A percentile compares a stretch with the other conserved stretches of the same genome.
phyloP scores from a whole-genome alignment of 2,329 filamentous ascomycete species.

The Ascochyta pisi region DNA sequence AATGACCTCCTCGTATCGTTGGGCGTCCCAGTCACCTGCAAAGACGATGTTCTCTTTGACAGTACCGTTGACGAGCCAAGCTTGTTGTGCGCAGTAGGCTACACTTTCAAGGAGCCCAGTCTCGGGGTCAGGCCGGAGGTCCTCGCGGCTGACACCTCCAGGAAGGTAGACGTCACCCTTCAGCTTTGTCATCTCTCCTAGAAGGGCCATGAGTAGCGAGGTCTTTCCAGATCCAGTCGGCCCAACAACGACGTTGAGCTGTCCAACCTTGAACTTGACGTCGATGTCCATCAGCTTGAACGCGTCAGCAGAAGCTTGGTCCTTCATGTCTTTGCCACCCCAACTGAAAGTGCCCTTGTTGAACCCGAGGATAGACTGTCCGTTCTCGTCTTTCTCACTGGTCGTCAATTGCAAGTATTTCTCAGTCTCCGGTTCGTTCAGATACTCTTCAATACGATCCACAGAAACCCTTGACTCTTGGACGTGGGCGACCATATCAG shows the following conservation, averaged over 20 bases:
- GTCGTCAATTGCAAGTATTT: constrained; percentile 86
- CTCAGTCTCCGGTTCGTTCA: constrained; percentile 92
- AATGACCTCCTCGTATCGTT: constrained; percentile 86
- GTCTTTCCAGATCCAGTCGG: constrained; percentile 96
- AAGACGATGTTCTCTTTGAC: constrained; percentile 98
- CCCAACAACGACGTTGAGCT: constrained; percentile 90
- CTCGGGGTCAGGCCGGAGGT: constrained; percentile 79
- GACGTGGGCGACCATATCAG: constrained; percentile 98
- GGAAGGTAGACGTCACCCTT: constrained; percentile 84
- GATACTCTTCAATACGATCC: constrained; percentile 93
- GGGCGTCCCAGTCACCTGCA: constrained; percentile 77
- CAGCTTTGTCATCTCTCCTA: constrained; percentile 93
- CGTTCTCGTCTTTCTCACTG: constrained; percentile 71
- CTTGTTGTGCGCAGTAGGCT: constrained; percentile 95
- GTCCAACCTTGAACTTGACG: constrained; percentile 81
- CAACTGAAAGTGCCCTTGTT: constrained; percentile 85
- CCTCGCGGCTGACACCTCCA: constrained; percentile 83
- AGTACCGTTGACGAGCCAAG: constrained; percentile 94
- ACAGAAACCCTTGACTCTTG: constrained; percentile 97
- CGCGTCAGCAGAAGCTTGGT: constrained; percentile 68
- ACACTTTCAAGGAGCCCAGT: constrained; percentile 90
- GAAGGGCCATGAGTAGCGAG: constrained; percentile 90
- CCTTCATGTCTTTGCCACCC: constrained; percentile 66
- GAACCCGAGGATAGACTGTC: constrained; percentile 81
- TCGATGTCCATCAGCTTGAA: constrained; percentile 83